Evolutionary conservation across 1,284 basidiomycete genomes (phyloP).

Genomic region (Ceratobasidium sp.): DNA sequence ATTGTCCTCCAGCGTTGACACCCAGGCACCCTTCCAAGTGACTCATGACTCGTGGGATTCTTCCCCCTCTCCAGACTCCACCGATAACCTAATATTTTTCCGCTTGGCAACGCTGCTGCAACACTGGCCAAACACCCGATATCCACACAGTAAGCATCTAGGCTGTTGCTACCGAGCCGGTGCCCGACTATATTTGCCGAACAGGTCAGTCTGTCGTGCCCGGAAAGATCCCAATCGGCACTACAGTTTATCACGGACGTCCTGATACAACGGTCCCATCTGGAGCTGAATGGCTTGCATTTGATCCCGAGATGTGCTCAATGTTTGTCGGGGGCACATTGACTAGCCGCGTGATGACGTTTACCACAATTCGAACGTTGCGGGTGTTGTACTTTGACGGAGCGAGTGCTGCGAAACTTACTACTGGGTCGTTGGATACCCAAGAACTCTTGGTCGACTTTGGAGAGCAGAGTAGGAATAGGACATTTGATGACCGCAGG

Average conservation of each 20-base stretch:
- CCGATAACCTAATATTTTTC: slow-evolving; percentile 57
- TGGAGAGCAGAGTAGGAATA: slow-evolving; percentile 44
- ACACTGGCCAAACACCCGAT: slow-evolving; percentile 64
- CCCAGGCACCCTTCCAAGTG: not conserved
- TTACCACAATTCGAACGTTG: slow-evolving; percentile 56
- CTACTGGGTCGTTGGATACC: slow-evolving; percentile 57
- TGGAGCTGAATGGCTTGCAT: slow-evolving; percentile 58
- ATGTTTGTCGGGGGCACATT: slow-evolving; percentile 50
- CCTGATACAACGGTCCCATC: slow-evolving; percentile 51
- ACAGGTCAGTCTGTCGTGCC: slow-evolving; percentile 58
- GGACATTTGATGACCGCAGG: slow-evolving; percentile 51
- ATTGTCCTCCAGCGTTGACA: too few relatives aligned
- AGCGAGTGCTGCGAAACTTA: slow-evolving; percentile 56
- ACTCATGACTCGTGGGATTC: not conserved
- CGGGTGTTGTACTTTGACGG: slow-evolving; percentile 62
- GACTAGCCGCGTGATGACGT: slow-evolving; percentile 52
- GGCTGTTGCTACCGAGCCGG: not conserved
- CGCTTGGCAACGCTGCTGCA: slow-evolving; percentile 59
- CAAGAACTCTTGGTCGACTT: slow-evolving; percentile 61
- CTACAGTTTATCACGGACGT: slow-evolving; percentile 59
- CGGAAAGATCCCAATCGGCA: slow-evolving; percentile 57
- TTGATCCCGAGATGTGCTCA: slow-evolving; percentile 60
- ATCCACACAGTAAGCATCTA: slow-evolving; percentile 57
- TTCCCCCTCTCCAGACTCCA: not conserved
- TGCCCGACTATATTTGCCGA: not conserved